Percentiles rank a stretch among this genome's conserved stretches.
phyloP scores from a whole-genome alignment of 2,329 filamentous ascomycete species.

The Tolypocladium nubicola region DNA sequence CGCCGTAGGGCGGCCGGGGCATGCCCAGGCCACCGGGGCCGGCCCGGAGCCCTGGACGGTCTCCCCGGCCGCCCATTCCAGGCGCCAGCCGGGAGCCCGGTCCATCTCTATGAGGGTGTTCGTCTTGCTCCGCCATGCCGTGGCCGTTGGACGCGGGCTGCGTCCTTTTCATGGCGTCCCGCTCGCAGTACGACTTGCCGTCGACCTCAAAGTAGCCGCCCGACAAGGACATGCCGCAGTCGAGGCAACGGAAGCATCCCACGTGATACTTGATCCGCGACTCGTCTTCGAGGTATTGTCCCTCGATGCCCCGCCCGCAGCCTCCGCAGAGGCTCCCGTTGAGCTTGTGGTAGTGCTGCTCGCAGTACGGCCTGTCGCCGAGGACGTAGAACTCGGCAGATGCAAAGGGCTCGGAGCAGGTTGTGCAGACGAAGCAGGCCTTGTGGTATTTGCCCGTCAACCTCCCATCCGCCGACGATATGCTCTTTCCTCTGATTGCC shows the following conservation, averaged over 20 bases:
- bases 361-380: constrained; percentile 79
- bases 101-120: constrained; percentile 3
- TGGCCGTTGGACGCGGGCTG: constrained; percentile 17
- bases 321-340: constrained; percentile 77
- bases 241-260: constrained; percentile 72
- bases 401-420: constrained; percentile 69
- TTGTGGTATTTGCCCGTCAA: constrained; percentile 93
- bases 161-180: constrained; percentile 59
- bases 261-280: constrained; percentile 71
- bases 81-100: constrained; percentile 11
- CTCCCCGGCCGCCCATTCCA: constrained; percentile 4
- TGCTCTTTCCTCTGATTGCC: constrained; percentile 77
- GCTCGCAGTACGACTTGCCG: constrained; percentile 73
- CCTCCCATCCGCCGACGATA: constrained; percentile 86
- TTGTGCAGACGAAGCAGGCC: constrained; percentile 83
- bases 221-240: constrained; percentile 62
- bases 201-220: constrained; percentile 89
- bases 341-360: constrained; percentile 82
- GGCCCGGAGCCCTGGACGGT: constrained; percentile 8
- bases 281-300: constrained; percentile 83
- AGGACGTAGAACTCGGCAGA: constrained; percentile 91
- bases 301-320: constrained; percentile 82
- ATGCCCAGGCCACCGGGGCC: constrained; percentile 4
- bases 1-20: constrained; percentile 4
- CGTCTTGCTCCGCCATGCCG: constrained; percentile 3